A percentile compares a stretch with the other conserved stretches of the same genome.
phyloP scores from a whole-genome alignment of 257 asterid species.

The Solanum arcanum region DNA sequence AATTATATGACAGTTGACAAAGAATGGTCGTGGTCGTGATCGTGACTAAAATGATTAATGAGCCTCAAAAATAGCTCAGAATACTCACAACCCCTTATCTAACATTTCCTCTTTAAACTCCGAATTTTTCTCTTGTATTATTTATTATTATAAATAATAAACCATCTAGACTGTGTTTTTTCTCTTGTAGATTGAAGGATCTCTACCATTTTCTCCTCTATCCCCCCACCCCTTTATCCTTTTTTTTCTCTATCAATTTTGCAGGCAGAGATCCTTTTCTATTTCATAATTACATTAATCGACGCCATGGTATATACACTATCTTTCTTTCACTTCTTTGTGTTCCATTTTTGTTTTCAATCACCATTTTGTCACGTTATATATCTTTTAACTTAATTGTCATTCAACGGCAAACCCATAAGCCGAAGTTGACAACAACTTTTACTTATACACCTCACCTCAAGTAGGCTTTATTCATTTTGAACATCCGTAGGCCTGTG shows the following conservation, averaged over 20 bases:
- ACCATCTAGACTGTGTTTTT: neutral
- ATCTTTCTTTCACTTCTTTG: neutral
- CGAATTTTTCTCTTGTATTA: slow-evolving; percentile 30
- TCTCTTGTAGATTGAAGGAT: slow-evolving; percentile 20
- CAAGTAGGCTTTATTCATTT: neutral
- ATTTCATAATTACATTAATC: neutral
- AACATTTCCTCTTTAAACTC: slow-evolving; percentile 8
- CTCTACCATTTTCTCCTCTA: slow-evolving; percentile 14
- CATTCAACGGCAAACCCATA: neutral
- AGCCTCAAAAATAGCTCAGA: slow-evolving; percentile 8
- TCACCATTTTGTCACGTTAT: neutral
- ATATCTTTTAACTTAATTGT: neutral
- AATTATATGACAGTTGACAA: neutral
- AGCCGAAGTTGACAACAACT: neutral
- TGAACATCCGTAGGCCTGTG: neutral
- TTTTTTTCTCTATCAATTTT: neutral
- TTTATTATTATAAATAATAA: neutral
- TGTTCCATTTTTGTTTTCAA: neutral
- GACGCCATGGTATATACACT: neutral
- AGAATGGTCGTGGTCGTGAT: slow-evolving; percentile 26
- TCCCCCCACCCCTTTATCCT: neutral
- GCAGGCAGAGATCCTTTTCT: neutral
- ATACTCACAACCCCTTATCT: slow-evolving; percentile 29
- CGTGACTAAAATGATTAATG: neutral
- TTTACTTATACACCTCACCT: no score